Base-by-base conservation (phyloP, 371 early-diverging fungal species). In the Mortierella sp. region DNA sequence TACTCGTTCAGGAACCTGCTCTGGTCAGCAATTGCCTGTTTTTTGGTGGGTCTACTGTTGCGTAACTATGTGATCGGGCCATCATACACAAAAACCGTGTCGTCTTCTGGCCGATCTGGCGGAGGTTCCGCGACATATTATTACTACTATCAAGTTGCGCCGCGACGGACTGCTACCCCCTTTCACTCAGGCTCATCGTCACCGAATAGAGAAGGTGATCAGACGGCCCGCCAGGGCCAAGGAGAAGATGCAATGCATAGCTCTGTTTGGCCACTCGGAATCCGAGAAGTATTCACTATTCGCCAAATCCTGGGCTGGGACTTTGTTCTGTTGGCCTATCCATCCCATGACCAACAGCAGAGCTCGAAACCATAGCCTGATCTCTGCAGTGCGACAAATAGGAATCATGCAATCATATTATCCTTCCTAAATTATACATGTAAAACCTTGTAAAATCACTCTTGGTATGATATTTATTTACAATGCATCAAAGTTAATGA, bases 401-500 rank as follows among this genome's bases (percentile, higher is more conserved):
- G n/a, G n/a, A n/a, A n/a, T n/a, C n/a, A n/a, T 5, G 5, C n/a
- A 47, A 49, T 54, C 5, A 22, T 34, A 34, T 34, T 35, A 45
- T 10, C 32, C 8, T 58, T n/a, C 43, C 17, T 19, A 28, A 31
- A 19, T 9, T 28, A 15, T 12, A 32, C 2, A n/a, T 62, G 34
- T 40, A 47, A 29, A 61, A 62, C 29, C 29, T 22, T 43, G 45
- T 31, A 45, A 45, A 62, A 62, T 22, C 47, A 31, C 29, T 29
- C 26, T 65, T 45, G 17, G 32, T 62, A 28, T 19, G 45, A 62
- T 55, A 12, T 60, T 23, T 49, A 40, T 57, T 58, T 80, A 96
- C 61, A 97, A 83, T 0, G 96, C 97, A 73, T 97, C 96, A 85
- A 96, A 96, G 77, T 97, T 96, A 80, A 97, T 93, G 42, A 91